Evolutionary conservation across 2,329 filamentous ascomycete species (phyloP).

Genomic region (Emydomyces testavorans): DNA sequence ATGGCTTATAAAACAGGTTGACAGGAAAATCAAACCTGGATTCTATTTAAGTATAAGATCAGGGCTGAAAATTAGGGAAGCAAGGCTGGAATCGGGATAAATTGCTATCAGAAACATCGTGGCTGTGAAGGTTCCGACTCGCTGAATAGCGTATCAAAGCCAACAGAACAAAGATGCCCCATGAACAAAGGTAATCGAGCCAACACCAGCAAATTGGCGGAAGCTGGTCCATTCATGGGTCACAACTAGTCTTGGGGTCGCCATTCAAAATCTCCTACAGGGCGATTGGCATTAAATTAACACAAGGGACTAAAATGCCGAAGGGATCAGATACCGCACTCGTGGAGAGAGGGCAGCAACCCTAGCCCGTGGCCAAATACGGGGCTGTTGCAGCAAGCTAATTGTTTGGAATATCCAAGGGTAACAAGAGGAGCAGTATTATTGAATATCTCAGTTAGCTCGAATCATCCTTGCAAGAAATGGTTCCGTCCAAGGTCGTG

Average conservation of each 20-base stretch:
- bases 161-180: not conserved
- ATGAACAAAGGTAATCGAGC: not conserved
- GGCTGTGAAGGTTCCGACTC: constrained; percentile 8
- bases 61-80: not conserved
- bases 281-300: not conserved
- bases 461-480: constrained; percentile 4
- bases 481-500: not conserved
- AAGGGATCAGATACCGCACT: not conserved
- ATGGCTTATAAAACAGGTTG: constrained; percentile 1
- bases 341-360: not conserved
- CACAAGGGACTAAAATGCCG: not conserved
- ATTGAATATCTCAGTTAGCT: not conserved
- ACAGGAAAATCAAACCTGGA: constrained; percentile 1
- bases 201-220: not conserved
- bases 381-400: constrained; percentile 8
- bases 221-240: not conserved
- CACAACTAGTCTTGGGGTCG: not conserved
- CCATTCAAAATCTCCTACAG: not conserved
- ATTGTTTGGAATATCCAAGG: not conserved
- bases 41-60: not conserved
- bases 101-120: not conserved
- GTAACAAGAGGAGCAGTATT: not conserved
- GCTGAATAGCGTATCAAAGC: not conserved
- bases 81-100: not conserved
- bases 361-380: constrained; percentile 3